phyloP scores from a whole-genome alignment of 148 eudicot genomes.

The Polygonum aviculare region DNA sequence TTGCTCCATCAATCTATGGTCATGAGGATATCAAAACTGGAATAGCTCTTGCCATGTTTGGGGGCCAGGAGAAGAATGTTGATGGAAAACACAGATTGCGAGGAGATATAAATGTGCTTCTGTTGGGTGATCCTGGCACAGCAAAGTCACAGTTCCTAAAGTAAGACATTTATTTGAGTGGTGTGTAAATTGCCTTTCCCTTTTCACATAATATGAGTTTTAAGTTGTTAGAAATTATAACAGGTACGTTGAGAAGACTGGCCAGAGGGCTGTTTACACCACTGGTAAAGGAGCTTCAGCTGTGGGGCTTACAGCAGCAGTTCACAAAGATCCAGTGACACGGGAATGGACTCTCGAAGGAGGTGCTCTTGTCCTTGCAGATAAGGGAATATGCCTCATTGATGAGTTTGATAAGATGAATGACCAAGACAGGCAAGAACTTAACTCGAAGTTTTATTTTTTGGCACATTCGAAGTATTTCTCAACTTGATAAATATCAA shows the following conservation, averaged over 20 bases:
- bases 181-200: neutral
- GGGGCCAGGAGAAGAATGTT: constrained; percentile 94
- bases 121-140: constrained; percentile 96
- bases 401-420: constrained; percentile 99
- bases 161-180: constrained; percentile 29
- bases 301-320: constrained; percentile 94
- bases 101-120: constrained; percentile 92
- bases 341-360: constrained; percentile 98
- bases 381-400: constrained; percentile 87
- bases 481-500: neutral
- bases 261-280: constrained; percentile 92
- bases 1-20: constrained; percentile 96
- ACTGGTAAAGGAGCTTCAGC: constrained; percentile 99
- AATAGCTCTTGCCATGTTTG: constrained; percentile 92
- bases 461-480: neutral
- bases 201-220: neutral
- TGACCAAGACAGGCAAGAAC: constrained; percentile 79
- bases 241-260: constrained; percentile 96
- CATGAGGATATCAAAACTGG: constrained; percentile 98
- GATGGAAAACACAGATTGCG: constrained; percentile 86
- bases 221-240: neutral
- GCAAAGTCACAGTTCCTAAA: constrained; percentile 96
- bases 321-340: constrained; percentile 97
- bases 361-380: constrained; percentile 97
- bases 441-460: neutral